Evolutionary conservation across 495 filamentous ascomycete genomes (phyloP), one percentile per base, ranked within the genome.

Genomic region (Trichoderma parareesei): DNA sequence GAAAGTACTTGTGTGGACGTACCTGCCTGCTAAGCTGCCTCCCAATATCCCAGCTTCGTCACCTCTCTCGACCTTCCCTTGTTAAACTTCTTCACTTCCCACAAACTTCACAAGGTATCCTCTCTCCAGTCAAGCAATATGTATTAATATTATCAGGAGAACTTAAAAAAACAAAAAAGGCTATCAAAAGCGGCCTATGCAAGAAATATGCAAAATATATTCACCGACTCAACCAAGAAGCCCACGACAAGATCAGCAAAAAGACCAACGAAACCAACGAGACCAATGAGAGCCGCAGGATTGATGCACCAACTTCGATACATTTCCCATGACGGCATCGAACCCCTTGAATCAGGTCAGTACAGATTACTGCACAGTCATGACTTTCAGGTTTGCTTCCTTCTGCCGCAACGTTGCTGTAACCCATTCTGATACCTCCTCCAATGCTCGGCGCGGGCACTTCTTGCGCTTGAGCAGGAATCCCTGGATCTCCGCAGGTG

Each of bases 401-500:
- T 78, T 83, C 68, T 76, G 76, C 60, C 72, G 70, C 20, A 82
- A 18, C 67, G 81, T 70, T 9, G 75, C 77, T 20, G 76, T 73
- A 5, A 81, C 79, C 88, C 88, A 91, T 13, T 38, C 67, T 33
- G 73, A 79, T 0, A 82, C 82, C 66, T 85, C 80, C 18, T 71
- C 72, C n/a, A 88, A 65, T 38, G 88, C 87, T 60, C 75, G 75
- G 42, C 76, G 72, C 16, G 88, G 87, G 46, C 78, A 76, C 69
- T 84, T 85, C 73, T 88, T 88, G 59, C 85, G 74, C 68, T 82
- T 85, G 18, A 90, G 72, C 37, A 91, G 70, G 70, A 84, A 90
- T 2, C 86, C 87, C 71, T 91, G 88, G 57, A 92, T 82, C 70
- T 91, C 86, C 4, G 88, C 89, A 0, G 88, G 88, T 7, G 82